Evolutionary conservation across 139 green algal species (phyloP).

Genomic region (Coccomyxa sp.): DNA sequence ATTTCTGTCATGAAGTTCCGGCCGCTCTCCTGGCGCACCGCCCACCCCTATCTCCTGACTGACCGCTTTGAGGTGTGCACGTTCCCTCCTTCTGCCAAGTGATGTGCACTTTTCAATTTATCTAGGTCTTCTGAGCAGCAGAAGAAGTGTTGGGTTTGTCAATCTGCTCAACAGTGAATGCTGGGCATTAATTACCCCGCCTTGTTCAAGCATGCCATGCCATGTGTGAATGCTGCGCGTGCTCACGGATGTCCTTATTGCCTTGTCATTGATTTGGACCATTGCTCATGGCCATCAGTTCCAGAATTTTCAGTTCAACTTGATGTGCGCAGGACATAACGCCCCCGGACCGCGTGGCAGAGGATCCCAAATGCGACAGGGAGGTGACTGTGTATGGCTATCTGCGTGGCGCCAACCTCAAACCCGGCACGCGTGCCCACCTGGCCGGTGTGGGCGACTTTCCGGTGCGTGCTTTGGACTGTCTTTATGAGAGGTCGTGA

Average conservation of each 20-base stretch:
- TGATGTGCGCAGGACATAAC: slow-evolving; percentile 81
- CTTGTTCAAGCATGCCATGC: no score
- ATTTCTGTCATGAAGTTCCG: slow-evolving; percentile 90
- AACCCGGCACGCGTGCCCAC: slow-evolving; percentile 66
- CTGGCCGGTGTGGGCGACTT: slow-evolving; percentile 91
- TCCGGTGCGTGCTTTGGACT: slow-evolving; percentile 20
- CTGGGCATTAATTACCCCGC: no score
- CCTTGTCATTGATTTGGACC: no score
- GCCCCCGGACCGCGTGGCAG: slow-evolving; percentile 54
- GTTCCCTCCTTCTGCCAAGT: no score
- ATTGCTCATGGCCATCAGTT: no score
- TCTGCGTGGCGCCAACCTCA: slow-evolving; percentile 81
- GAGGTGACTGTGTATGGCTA: slow-evolving; percentile 92
- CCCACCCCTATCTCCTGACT: slow-evolving; percentile 87
- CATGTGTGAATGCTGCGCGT: no score
- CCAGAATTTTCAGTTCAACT: no score
- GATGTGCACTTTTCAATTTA: no score
- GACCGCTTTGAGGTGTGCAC: slow-evolving; percentile 73
- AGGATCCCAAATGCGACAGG: slow-evolving; percentile 78
- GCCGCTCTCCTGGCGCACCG: slow-evolving; percentile 86
- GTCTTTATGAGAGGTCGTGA: not conserved
- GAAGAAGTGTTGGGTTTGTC: not conserved
- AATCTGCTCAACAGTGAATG: not conserved
- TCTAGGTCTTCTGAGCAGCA: no score
- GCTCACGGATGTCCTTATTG: no score